Conservation (phyloP, 129 eudicot genomes). For the Chrysanthemum makinoi region DNA sequence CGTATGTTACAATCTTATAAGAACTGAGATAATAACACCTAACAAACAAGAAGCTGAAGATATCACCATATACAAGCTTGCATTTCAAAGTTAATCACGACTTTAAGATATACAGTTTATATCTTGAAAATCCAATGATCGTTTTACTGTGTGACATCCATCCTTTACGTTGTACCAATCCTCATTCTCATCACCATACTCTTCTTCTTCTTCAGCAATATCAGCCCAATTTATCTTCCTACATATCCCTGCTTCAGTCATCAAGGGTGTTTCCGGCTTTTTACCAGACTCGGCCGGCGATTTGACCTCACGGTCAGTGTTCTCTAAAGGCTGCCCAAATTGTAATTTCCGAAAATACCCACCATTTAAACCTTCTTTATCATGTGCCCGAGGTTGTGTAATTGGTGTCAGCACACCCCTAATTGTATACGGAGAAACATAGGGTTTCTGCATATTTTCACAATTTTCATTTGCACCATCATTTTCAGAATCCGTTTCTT, state of each 20-base stretch:
- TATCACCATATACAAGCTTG: background rate
- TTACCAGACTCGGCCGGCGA: background rate
- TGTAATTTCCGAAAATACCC: slow-evolving; percentile 38
- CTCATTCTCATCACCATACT: slow-evolving; percentile 41
- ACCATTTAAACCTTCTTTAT: slow-evolving; percentile 14
- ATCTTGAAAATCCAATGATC: slow-evolving; percentile 12
- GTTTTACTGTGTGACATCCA: too few relatives aligned
- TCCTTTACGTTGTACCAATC: slow-evolving; percentile 34
- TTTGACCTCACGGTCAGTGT: slow-evolving; percentile 1
- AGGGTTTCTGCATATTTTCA: background rate
- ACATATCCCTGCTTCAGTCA: slow-evolving; percentile 4
- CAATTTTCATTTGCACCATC: slow-evolving; percentile 3
- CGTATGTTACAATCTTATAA: background rate
- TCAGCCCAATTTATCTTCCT: slow-evolving; percentile 70
- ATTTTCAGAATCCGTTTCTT: background rate
- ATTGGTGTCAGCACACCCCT: slow-evolving; percentile 23
- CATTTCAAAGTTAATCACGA: slow-evolving; percentile 9
- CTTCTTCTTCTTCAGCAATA: slow-evolving; percentile 55
- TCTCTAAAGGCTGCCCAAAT: slow-evolving; percentile 28
- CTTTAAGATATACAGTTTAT: slow-evolving; percentile 25
- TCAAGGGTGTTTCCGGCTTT: background rate
- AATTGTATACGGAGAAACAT: background rate
- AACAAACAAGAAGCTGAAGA: background rate
- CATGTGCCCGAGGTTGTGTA: slow-evolving; percentile 39
- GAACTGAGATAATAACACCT: background rate